Evolutionary conservation across 441 rosid species (phyloP).

Genomic region (Jatropha podagrica): DNA sequence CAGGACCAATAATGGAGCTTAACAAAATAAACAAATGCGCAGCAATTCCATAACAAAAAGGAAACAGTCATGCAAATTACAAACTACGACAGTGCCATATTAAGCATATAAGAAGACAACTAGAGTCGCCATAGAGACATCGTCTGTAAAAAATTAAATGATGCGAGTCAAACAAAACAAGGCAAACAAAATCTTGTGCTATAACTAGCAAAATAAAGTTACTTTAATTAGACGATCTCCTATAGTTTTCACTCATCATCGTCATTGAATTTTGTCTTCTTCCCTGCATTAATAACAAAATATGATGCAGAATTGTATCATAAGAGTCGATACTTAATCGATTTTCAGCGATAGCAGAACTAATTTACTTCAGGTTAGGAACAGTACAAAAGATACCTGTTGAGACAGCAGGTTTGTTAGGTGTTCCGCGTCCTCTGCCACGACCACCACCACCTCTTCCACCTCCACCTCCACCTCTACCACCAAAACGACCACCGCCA

Average conservation of each 20-base stretch:
- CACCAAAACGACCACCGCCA: slow-evolving; percentile 21
- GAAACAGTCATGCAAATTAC: no score
- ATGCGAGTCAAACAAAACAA: background rate
- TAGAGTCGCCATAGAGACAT: no score
- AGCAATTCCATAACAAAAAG: no score
- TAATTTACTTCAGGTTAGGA: background rate
- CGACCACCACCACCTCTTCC: slow-evolving; percentile 34
- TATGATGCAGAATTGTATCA: no score
- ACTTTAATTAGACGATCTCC: background rate
- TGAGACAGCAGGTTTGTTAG: slow-evolving; percentile 41
- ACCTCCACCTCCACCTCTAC: slow-evolving; percentile 33
- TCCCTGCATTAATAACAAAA: slow-evolving; percentile 39
- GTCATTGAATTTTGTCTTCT: slow-evolving; percentile 59
- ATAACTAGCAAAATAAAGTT: background rate
- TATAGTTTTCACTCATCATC: slow-evolving; percentile 28
- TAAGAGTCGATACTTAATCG: no score
- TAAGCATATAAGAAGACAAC: no score
- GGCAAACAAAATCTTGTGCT: slow-evolving; percentile 9
- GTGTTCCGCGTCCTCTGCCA: slow-evolving; percentile 39
- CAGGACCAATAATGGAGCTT: no score
- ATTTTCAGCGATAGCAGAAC: background rate
- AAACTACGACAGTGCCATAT: no score
- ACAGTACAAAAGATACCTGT: slow-evolving; percentile 30
- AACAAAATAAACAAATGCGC: no score
- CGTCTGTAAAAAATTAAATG: background rate